Percentiles rank a stretch among this genome's conserved stretches.
Conservation (phyloP, 1,139 yeast genomes). For the Pichia sp. region DNA sequence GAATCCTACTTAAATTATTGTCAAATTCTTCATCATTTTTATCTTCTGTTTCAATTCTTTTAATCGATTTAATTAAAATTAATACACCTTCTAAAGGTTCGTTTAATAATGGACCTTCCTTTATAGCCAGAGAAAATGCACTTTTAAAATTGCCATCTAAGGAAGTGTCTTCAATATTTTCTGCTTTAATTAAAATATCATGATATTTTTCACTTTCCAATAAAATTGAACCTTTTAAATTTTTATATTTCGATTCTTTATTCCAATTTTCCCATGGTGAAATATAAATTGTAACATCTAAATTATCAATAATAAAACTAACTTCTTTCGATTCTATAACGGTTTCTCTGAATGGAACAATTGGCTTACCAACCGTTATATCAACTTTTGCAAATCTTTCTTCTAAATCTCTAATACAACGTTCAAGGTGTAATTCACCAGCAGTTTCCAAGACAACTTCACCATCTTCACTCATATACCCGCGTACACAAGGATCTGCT, state of each 20-base stretch:
- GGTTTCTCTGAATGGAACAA: constrained; percentile 91
- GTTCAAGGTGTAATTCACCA: constrained; percentile 90
- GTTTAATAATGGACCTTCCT: constrained; percentile 81
- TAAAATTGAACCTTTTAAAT: not conserved
- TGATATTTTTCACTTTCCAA: constrained; percentile 37
- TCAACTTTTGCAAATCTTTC: constrained; percentile 93
- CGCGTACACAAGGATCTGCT: constrained; percentile 91
- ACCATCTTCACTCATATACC: constrained; percentile 79
- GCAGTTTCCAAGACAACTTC: constrained; percentile 90
- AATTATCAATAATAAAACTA: constrained; percentile 28
- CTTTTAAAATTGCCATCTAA: constrained; percentile 44
- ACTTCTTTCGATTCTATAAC: constrained; percentile 38
- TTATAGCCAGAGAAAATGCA: constrained; percentile 79
- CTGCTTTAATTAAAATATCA: constrained; percentile 73
- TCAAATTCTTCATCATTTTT: constrained; percentile 41
- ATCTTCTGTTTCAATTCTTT: constrained; percentile 33
- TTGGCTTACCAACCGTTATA: constrained; percentile 82
- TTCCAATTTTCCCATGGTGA: constrained; percentile 5
- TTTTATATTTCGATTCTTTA: not conserved
- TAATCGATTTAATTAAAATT: constrained; percentile 46
- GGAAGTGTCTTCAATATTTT: constrained; percentile 26
- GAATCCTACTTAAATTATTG: constrained; percentile 63
- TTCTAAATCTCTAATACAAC: constrained; percentile 80
- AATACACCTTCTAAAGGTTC: constrained; percentile 85
- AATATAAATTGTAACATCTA: constrained; percentile 28